These are phyloP conservation scores for Sechiopsis laciniata DNA, from an alignment of 306 rosid genomes.

Conservation along the genomic window DNA sequence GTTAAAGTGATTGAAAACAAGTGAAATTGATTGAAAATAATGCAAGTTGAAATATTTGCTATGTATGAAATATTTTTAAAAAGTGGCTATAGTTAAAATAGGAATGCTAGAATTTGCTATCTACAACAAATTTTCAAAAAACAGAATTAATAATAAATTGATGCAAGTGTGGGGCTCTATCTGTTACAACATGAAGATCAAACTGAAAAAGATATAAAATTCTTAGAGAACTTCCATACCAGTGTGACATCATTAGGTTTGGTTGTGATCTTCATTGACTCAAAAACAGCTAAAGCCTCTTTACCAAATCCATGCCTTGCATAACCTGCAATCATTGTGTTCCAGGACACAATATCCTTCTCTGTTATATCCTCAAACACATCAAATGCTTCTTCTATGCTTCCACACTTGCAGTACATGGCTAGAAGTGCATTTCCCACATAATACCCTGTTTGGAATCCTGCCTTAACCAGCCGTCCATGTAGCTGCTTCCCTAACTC, in stretches of 20 bases:
- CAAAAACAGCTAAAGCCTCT: conserved; percentile 54
- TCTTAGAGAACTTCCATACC: conserved; percentile 34
- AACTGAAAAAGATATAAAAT: conserved; percentile 10
- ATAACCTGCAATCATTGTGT: conserved; percentile 66
- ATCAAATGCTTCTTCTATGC: conserved; percentile 60
- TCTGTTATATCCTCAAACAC: conserved; percentile 58
- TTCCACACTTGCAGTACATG: conserved; percentile 78
- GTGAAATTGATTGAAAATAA: no score
- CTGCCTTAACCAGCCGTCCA: conserved; percentile 55
- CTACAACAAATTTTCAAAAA: no score
- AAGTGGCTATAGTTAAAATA: no score
- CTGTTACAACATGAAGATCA: conserved; percentile 5
- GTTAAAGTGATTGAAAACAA: no score
- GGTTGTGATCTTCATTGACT: conserved; percentile 55
- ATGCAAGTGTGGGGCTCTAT: not conserved
- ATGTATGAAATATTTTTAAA: no score
- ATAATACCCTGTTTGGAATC: conserved; percentile 57
- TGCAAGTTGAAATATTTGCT: no score
- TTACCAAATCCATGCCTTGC: conserved; percentile 86
- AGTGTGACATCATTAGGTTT: conserved; percentile 66
- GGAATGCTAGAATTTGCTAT: no score
- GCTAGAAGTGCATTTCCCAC: conserved; percentile 88
- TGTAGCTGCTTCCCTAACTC: conserved; percentile 83
- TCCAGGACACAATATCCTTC: conserved; percentile 81
- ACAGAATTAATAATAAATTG: no score